Evolutionary conservation across 2,329 filamentous ascomycete species (phyloP).

Genomic region (Dactylonectria estremocensis): DNA sequence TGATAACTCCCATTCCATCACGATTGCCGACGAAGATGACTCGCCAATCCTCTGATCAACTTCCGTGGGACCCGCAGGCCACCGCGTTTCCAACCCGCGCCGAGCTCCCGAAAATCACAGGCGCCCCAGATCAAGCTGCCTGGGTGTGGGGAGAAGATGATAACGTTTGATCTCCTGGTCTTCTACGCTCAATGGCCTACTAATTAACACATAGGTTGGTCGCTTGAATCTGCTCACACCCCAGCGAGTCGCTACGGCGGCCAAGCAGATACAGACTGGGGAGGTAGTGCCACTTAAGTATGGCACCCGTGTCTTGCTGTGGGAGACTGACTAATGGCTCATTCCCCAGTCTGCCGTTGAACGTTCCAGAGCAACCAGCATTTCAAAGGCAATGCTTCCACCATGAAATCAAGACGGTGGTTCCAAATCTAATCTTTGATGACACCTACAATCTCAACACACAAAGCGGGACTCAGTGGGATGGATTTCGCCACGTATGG

Average conservation of each 20-base stretch:
- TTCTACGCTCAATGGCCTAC: background rate
- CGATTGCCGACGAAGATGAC: background rate
- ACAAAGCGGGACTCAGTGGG: conserved; percentile 13
- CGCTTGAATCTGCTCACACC: conserved; percentile 18
- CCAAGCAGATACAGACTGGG: background rate
- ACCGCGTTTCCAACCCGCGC: background rate
- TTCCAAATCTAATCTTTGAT: conserved; percentile 1
- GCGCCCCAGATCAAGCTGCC: conserved; percentile 7
- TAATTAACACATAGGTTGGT: background rate
- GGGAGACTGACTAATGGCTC: background rate
- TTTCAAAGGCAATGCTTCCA: conserved; percentile 5
- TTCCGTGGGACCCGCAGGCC: conserved; percentile 2
- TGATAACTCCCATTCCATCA: too few relatives aligned
- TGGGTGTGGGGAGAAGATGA: conserved; percentile 18
- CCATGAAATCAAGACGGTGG: background rate
- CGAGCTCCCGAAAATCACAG: background rate
- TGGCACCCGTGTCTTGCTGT: too few relatives aligned
- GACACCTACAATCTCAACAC: conserved; percentile 7
- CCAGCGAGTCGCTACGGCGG: background rate
- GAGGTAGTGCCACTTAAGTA: background rate
- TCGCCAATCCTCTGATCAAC: background rate
- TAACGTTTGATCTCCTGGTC: background rate
- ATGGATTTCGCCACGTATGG: conserved; percentile 12
- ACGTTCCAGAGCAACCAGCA: background rate
- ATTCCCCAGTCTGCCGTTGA: background rate